A percentile compares a stretch with the other conserved stretches of the same genome.
Evolutionary conservation across 805 yeast species (phyloP).

Genomic region (Teunomyces atbi): DNA sequence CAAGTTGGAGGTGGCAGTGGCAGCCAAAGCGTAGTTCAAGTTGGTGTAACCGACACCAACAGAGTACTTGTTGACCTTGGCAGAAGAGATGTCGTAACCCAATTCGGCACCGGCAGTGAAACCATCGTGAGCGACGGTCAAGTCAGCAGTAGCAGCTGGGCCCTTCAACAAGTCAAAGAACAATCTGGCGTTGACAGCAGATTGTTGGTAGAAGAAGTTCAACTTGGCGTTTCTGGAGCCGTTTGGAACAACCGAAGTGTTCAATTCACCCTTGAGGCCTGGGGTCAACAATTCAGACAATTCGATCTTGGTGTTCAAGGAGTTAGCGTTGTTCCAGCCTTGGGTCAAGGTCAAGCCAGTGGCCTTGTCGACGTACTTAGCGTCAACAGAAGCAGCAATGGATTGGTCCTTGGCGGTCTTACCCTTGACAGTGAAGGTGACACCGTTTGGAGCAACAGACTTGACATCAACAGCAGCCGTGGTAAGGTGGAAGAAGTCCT

Average conservation of each 20-base stretch:
- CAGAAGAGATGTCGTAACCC: conserved; percentile 92
- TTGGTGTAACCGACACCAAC: conserved; percentile 92
- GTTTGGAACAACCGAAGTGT: conserved; percentile 82
- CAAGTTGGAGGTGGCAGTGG: conserved; percentile 81
- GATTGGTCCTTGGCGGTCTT: conserved; percentile 78
- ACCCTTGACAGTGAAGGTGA: conserved; percentile 90
- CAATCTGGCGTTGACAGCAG: conserved; percentile 89
- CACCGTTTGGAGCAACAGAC: conserved; percentile 95
- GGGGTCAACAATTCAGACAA: conserved; percentile 88
- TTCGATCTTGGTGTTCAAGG: conserved; percentile 90
- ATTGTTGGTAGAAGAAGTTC: conserved; percentile 88
- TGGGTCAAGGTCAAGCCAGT: conserved; percentile 92
- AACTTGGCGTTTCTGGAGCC: conserved; percentile 85
- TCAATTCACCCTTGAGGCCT: conserved; percentile 90
- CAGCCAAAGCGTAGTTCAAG: conserved; percentile 81
- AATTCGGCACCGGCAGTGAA: conserved; percentile 96
- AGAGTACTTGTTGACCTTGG: conserved; percentile 90
- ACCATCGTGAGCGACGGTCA: conserved; percentile 93
- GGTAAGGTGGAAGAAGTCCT: conserved; percentile 89
- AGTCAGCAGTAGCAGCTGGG: conserved; percentile 92
- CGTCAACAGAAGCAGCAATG: conserved; percentile 85
- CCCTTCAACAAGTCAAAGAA: conserved; percentile 94
- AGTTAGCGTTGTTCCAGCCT: conserved; percentile 96
- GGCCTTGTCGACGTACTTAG: conserved; percentile 89
- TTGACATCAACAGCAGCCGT: conserved; percentile 86